Conservation (phyloP, 305 asterid genomes). For the Plantago rigida region DNA sequence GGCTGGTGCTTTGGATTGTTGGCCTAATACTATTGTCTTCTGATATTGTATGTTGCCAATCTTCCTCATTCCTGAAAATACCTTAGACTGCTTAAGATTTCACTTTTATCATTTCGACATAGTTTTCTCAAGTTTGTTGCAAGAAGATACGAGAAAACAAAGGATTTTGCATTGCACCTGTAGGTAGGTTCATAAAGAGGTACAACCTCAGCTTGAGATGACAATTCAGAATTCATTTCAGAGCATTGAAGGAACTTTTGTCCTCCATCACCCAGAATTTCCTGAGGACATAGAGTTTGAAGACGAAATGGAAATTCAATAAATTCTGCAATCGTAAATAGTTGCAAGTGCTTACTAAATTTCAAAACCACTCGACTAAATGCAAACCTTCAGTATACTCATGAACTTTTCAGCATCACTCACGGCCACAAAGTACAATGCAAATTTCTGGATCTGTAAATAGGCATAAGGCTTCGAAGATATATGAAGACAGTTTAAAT, state of each 20-base stretch:
- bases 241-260: slow-evolving; percentile 30
- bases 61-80: slow-evolving; percentile 36
- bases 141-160: slow-evolving; percentile 14
- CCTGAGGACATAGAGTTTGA: slow-evolving; percentile 35
- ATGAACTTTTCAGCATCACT: slow-evolving; percentile 53
- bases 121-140: slow-evolving; percentile 7
- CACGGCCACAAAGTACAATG: slow-evolving; percentile 42
- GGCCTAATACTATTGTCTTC: slow-evolving; percentile 32
- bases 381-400: slow-evolving; percentile 54
- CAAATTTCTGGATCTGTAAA: slow-evolving; percentile 69
- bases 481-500: too few species aligned
- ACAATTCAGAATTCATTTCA: slow-evolving; percentile 34
- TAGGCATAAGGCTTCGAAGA: slow-evolving; percentile 8
- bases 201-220: slow-evolving; percentile 56
- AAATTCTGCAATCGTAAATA: slow-evolving; percentile 14
- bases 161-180: slow-evolving; percentile 28
- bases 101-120: slow-evolving; percentile 1
- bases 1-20: slow-evolving; percentile 29
- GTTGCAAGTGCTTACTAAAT: slow-evolving; percentile 5
- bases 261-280: slow-evolving; percentile 34
- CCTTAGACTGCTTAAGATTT: slow-evolving; percentile 16
- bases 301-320: slow-evolving; percentile 8
- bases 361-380: slow-evolving; percentile 11
- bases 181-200: slow-evolving; percentile 39
- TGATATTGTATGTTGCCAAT: slow-evolving; percentile 32